Evolutionary conservation across 2,329 filamentous ascomycete species (phyloP).

Genomic region (Neonectria hederae): DNA sequence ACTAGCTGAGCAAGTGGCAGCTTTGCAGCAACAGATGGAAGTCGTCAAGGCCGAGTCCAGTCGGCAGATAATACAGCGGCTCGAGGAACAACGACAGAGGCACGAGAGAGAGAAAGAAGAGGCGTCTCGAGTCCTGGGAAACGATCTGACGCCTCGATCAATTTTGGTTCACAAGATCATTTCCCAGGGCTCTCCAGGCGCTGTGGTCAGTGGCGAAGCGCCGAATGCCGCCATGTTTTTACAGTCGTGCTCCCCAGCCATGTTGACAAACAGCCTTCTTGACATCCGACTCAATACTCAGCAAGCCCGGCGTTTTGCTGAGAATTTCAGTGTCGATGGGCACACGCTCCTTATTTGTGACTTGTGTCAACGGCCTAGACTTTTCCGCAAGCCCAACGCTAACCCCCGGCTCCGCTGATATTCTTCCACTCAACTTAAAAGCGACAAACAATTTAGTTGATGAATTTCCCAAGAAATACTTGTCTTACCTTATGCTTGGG

Average conservation of each 20-base stretch:
- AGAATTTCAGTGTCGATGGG: neutral
- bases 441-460: too few relatives aligned
- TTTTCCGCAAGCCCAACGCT: neutral
- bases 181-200: neutral
- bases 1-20: neutral
- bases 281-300: slow-evolving; percentile 6
- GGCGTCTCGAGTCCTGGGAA: neutral
- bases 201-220: neutral
- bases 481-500: too few relatives aligned
- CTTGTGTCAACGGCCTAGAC: slow-evolving; percentile 6
- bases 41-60: neutral
- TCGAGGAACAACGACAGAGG: neutral
- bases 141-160: neutral
- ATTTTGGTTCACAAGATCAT: slow-evolving; percentile 8
- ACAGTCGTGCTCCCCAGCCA: neutral
- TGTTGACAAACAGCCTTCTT: slow-evolving; percentile 13
- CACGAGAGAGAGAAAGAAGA: neutral
- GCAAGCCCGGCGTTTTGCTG: neutral
- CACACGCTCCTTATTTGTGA: neutral
- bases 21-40: neutral
- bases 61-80: neutral
- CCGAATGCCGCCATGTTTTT: neutral
- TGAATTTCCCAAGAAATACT: too few relatives aligned
- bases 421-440: too few relatives aligned
- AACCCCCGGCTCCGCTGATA: neutral